Conservation (phyloP, 768 basidiomycete genomes). For the Mycena venus region DNA sequence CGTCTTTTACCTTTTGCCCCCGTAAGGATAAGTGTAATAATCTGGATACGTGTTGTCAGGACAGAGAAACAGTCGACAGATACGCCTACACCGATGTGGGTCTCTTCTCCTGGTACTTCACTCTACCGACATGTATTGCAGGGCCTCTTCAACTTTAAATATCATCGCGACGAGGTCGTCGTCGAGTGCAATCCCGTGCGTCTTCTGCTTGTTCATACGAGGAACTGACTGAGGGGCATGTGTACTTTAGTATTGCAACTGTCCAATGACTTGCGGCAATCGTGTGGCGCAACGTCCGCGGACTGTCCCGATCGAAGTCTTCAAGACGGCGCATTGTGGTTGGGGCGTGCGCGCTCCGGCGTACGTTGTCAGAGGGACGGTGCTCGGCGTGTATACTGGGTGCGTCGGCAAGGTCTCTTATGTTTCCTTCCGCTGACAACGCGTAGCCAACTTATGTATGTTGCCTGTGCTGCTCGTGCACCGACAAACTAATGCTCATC, state of each 20-base stretch:
- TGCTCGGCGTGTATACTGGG: constrained; percentile 43
- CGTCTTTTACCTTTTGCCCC: neutral
- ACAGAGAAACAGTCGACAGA: neutral
- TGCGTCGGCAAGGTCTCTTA: constrained; percentile 1
- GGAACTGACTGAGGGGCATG: neutral
- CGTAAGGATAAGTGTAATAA: neutral
- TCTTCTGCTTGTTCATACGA: neutral
- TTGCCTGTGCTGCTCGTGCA: neutral
- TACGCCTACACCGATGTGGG: constrained; percentile 28
- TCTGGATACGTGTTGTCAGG: neutral
- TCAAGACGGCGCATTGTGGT: constrained; percentile 39
- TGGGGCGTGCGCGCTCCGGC: constrained; percentile 41
- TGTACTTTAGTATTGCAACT: constrained; percentile 27
- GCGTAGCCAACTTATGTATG: constrained; percentile 29
- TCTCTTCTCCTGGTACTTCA: neutral
- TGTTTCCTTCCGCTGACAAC: neutral
- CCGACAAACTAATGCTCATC: no score
- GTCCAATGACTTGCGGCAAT: constrained; percentile 31
- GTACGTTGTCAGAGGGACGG: constrained; percentile 29
- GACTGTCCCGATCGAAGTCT: constrained; percentile 38
- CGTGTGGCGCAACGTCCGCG: constrained; percentile 40
- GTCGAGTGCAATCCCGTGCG: constrained; percentile 42
- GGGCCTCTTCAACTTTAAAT: constrained; percentile 32
- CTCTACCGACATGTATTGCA: neutral
- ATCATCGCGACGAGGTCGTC: constrained; percentile 19